Conservation (phyloP, 257 asterid species). For the Capsicum chinense region DNA sequence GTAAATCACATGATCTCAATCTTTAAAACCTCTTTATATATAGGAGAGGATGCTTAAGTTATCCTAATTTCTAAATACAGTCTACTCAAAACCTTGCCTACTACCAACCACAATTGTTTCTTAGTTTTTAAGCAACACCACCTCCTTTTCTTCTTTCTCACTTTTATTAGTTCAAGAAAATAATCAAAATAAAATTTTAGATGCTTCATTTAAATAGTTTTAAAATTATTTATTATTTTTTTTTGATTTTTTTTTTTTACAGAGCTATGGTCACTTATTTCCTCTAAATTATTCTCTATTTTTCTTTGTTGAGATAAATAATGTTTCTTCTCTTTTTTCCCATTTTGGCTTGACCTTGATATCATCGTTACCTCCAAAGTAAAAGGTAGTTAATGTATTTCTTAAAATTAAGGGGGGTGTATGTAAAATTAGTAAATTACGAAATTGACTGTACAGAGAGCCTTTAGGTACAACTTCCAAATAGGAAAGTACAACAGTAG, state of each 20-base stretch:
- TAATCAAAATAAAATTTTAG: background rate
- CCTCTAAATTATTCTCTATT: background rate
- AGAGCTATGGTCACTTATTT: background rate
- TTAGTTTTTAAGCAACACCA: background rate
- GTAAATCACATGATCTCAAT: background rate
- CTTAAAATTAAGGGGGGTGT: background rate
- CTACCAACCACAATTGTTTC: background rate
- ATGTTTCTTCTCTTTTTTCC: background rate
- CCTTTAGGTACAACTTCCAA: constrained; percentile 9
- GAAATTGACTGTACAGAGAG: background rate
- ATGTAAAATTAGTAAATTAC: background rate
- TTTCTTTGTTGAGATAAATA: background rate
- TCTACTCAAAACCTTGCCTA: background rate
- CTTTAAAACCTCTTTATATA: background rate
- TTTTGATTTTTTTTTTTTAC: too few species aligned
- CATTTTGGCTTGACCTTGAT: background rate
- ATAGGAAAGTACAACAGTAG: background rate
- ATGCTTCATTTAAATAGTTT: background rate
- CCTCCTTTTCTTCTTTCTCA: constrained; percentile 8
- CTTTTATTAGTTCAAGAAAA: background rate
- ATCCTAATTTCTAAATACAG: background rate
- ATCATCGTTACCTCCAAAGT: background rate
- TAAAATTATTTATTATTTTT: too few species aligned
- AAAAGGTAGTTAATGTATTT: background rate
- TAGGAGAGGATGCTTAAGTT: background rate